Conservation (phyloP, 1,284 basidiomycete genomes). For the Austroboletus niveus region DNA sequence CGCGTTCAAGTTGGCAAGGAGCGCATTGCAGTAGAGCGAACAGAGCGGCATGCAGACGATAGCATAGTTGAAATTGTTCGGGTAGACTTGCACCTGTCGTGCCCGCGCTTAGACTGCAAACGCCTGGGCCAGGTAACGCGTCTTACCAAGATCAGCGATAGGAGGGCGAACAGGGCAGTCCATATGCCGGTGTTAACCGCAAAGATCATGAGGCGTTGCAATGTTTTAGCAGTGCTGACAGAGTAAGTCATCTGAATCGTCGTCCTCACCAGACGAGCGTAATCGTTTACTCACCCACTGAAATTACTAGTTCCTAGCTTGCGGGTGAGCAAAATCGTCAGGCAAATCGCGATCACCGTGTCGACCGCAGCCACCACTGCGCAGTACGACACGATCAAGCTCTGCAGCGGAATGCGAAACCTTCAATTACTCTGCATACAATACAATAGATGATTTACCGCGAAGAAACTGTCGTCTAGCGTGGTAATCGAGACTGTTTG, state of each 20-base stretch:
- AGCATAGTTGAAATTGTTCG: background rate
- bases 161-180: slow-evolving; percentile 11
- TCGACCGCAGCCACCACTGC: slow-evolving; percentile 1
- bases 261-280: too few species aligned
- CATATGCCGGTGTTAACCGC: slow-evolving; percentile 18
- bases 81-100: background rate
- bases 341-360: background rate
- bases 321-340: background rate
- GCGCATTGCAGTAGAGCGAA: too few species aligned
- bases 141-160: slow-evolving; percentile 14
- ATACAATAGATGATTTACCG: slow-evolving; percentile 3
- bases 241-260: too few species aligned
- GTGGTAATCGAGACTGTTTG: background rate
- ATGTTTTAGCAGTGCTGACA: slow-evolving; percentile 5
- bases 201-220: slow-evolving; percentile 15
- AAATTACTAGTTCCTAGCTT: background rate
- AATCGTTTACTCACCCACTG: background rate
- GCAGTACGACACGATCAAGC: background rate
- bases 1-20: too few species aligned
- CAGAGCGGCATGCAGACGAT: too few species aligned
- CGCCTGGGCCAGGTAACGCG: background rate
- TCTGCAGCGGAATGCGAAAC: background rate
- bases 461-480: background rate
- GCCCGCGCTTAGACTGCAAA: background rate
- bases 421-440: background rate